Conservation (phyloP, 345 rosid species). For the Anastatica hierochuntica region DNA sequence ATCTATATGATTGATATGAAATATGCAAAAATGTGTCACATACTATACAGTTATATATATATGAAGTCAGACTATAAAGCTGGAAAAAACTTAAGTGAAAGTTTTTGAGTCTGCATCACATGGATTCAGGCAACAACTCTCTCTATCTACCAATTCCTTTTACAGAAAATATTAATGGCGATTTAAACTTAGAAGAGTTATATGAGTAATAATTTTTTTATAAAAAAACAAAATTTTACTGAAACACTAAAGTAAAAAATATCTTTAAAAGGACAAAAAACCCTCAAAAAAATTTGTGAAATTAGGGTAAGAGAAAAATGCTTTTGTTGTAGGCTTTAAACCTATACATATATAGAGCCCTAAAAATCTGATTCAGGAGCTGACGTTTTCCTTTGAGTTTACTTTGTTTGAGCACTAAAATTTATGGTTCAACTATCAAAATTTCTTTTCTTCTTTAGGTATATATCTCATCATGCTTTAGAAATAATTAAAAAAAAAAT, state of each 20-base stretch:
- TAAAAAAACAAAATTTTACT: neutral
- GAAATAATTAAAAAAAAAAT: neutral
- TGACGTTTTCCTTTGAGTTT: conserved; percentile 19
- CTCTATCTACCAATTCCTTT: conserved; percentile 17
- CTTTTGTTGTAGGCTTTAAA: conserved; percentile 11
- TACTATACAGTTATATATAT: conserved; percentile 4
- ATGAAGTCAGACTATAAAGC: conserved; percentile 25
- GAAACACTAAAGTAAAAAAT: neutral
- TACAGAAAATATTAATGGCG: conserved; percentile 11
- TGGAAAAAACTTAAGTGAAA: conserved; percentile 9
- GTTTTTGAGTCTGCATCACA: conserved; percentile 19
- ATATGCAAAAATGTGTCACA: conserved; percentile 15
- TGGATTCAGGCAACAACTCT: neutral
- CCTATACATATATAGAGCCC: conserved; percentile 22
- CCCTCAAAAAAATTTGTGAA: neutral
- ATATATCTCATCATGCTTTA: conserved; percentile 1
- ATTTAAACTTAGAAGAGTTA: neutral
- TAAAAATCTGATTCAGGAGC: conserved; percentile 21
- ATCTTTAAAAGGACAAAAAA: neutral
- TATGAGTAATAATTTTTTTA: neutral
- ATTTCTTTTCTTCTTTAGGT: conserved; percentile 24
- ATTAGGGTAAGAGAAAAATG: neutral
- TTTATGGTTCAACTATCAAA: conserved; percentile 16
- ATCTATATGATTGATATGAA: conserved; percentile 29
- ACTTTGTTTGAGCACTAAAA: conserved; percentile 22